A percentile compares a stretch with the other conserved stretches of the same genome.
These are phyloP conservation scores for Solidago caesia DNA, from an alignment of 129 eudicot genomes.

Conservation along the genomic window DNA sequence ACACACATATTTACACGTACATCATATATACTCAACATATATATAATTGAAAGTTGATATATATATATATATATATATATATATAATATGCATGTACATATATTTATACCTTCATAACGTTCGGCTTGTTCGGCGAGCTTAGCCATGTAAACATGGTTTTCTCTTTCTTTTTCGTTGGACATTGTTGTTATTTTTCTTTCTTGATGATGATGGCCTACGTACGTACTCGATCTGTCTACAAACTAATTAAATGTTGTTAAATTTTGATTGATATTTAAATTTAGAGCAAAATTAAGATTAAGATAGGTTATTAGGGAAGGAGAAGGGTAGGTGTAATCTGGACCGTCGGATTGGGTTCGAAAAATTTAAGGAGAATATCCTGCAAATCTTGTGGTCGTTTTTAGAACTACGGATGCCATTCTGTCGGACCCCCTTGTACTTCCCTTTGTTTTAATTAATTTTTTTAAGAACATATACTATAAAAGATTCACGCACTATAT, in stretches of 20 bases:
- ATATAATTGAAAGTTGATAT: neutral
- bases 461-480: too few relatives aligned
- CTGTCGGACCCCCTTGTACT: slow-evolving; percentile 24
- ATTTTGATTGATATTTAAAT: too few relatives aligned
- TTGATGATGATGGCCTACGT: slow-evolving; percentile 7
- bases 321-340: neutral
- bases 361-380: slow-evolving; percentile 30
- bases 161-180: slow-evolving; percentile 87
- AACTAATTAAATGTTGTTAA: too few relatives aligned
- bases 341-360: neutral
- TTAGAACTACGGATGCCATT: slow-evolving; percentile 19
- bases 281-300: neutral
- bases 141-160: slow-evolving; percentile 90
- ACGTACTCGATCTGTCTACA: too few relatives aligned
- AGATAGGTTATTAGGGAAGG: slow-evolving; percentile 8
- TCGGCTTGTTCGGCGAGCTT: slow-evolving; percentile 99
- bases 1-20: too few relatives aligned
- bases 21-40: neutral
- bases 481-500: too few relatives aligned
- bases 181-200: slow-evolving; percentile 20
- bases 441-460: slow-evolving; percentile 13
- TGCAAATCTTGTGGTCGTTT: slow-evolving; percentile 29
- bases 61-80: too few relatives aligned
- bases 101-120: slow-evolving; percentile 85
- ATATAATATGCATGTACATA: neutral